Evolutionary conservation across 768 basidiomycete genomes (phyloP).

Genomic region (Amanita molliuscula): DNA sequence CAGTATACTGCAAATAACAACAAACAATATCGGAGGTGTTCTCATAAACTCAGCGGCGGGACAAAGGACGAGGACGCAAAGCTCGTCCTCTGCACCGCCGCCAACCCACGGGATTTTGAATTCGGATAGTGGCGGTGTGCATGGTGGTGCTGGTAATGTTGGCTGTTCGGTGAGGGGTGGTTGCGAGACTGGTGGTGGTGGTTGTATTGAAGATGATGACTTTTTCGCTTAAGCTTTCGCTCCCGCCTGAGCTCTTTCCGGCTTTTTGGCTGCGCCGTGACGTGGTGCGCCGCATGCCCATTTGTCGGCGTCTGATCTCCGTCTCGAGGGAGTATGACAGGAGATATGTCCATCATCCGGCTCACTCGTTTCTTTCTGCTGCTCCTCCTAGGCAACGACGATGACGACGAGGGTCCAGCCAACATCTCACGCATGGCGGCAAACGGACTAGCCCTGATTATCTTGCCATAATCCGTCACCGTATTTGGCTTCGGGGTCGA

Average conservation of each 20-base stretch:
- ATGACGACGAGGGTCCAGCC: constrained; percentile 14
- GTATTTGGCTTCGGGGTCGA: constrained; percentile 21
- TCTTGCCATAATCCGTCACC: constrained; percentile 34
- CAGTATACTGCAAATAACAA: too few species aligned
- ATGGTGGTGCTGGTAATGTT: constrained; percentile 24
- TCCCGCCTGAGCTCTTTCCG: constrained; percentile 59
- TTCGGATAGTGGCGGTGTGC: constrained; percentile 58
- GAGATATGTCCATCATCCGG: constrained; percentile 33
- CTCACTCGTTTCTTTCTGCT: constrained; percentile 15
- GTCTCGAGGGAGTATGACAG: constrained; percentile 40
- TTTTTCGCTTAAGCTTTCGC: constrained; percentile 58
- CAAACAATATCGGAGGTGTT: too few species aligned
- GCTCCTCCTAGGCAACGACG: not conserved
- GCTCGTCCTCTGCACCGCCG: constrained; percentile 39
- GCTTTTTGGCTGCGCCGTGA: constrained; percentile 35
- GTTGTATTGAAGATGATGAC: constrained; percentile 7
- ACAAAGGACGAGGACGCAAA: constrained; percentile 21
- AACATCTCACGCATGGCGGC: constrained; percentile 47
- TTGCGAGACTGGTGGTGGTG: constrained; percentile 22
- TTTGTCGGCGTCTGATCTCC: constrained; percentile 46
- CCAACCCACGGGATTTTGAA: constrained; percentile 44
- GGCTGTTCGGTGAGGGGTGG: constrained; percentile 31
- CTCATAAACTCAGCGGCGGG: constrained; percentile 20
- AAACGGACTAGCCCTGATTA: constrained; percentile 45
- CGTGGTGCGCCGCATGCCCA: constrained; percentile 17